Conservation (phyloP, 2,329 filamentous ascomycete genomes). For the Trichothecium roseum region DNA sequence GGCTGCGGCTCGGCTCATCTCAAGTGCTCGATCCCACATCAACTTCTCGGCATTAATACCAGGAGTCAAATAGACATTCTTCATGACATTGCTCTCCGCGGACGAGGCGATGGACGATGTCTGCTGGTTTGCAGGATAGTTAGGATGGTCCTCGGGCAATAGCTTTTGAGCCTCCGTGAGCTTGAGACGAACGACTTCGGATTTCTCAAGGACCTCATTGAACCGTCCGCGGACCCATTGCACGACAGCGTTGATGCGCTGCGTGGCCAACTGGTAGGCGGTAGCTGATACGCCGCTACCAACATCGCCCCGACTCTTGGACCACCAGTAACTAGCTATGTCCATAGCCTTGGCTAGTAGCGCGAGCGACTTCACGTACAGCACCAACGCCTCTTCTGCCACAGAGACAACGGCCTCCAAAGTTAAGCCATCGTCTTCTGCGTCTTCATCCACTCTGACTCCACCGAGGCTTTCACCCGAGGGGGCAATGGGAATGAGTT, state of each 20-base stretch:
- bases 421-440: constrained; percentile 67
- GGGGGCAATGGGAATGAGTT: constrained; percentile 81
- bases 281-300: constrained; percentile 25
- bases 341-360: constrained; percentile 93
- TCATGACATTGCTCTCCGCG: constrained; percentile 56
- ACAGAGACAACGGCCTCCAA: constrained; percentile 76
- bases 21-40: constrained; percentile 94
- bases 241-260: constrained; percentile 82
- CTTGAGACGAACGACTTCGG: constrained; percentile 83
- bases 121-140: constrained; percentile 71
- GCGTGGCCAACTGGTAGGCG: constrained; percentile 40
- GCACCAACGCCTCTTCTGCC: constrained; percentile 86
- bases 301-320: constrained; percentile 55
- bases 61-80: constrained; percentile 74
- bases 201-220: constrained; percentile 95
- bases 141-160: constrained; percentile 75
- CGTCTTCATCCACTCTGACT: constrained; percentile 44
- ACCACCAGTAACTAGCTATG: constrained; percentile 88
- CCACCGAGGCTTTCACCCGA: constrained; percentile 64
- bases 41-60: constrained; percentile 92
- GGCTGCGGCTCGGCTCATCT: constrained; percentile 91
- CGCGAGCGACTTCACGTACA: constrained; percentile 90
- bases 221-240: constrained; percentile 92
- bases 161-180: constrained; percentile 77
- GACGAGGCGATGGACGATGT: constrained; percentile 44